Evolutionary conservation across 331 rosid species (phyloP), one percentile per base, ranked within the genome.

Genomic region (Erythrophleum ivorense): DNA sequence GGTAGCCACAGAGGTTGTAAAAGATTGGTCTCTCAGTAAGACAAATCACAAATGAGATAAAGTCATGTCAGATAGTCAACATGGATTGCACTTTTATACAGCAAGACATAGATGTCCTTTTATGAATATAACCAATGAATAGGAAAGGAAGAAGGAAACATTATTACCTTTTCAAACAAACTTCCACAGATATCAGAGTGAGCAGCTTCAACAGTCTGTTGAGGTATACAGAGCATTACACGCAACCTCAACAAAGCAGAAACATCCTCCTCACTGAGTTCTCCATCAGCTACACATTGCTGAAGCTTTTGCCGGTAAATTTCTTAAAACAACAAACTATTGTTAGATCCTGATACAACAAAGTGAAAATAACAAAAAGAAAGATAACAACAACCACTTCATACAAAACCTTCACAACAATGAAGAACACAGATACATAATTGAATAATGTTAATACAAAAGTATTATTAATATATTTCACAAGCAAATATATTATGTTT

Each of bases 271-370:
- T 96, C 98, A 72, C 55, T 82, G 73, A 96, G 94, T 84, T 92
- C 97, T 77, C 97, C 99, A 90, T 87, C 89, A 85, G 92, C 90
- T 16, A 96, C 92, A 75, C 97, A 94, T 79, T 84, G 91, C 90
- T 94, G 97, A 87, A 96, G 98, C 92, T 93, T 96, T 84, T 91
- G 94, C 69, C 98, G 97, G 83, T 96, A 96, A 60, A 96, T 96
- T 87, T 96, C 99, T 96, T 64, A n/a, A 29, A 73, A 77, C 68
- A 77, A 57, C 6, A 74, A 76, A 57, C 48, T 66, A 76, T 38
- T 31, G 74, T 91, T 79, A 91, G 88, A 62, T 54, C 71, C 57
- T 52, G 67, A 84, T 57, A 19, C 78, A 65, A 74, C 7, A 21
- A 65, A 75, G 33, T 71, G 64, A 52, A 72, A 15, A 70, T n/a